Base-by-base conservation (phyloP, 768 basidiomycete genomes). In the Leccinum broughii region DNA sequence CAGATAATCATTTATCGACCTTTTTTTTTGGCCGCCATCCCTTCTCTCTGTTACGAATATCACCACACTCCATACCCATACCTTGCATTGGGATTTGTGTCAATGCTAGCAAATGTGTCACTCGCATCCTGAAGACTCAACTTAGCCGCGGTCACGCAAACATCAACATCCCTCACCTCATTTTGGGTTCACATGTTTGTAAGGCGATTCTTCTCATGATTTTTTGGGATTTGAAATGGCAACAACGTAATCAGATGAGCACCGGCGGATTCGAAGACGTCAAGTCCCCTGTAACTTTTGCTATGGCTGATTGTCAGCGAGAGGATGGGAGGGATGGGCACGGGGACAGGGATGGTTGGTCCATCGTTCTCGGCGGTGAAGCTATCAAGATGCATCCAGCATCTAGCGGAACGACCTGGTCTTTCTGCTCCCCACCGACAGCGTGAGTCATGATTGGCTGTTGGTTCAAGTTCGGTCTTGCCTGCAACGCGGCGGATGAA, bases 1-100 rank as follows among this genome's bases (percentile, higher is more conserved):
- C 81, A 84, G 69, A 88, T 92, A 69, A 75, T 89, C 55, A 80
- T 92, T 34, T 85, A 89, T 68, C 83, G 90, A 32, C 85, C 87
- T 2, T 89, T 89, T 72, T 89, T 28, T 28, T 28, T 28, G 7
- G 44, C 81, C 80, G 17, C 69, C 76, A 6, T 77, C 77, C 20
- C 59, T 75, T 30, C 65, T 70, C 44, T 71, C 68, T 13, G 64
- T 64, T 46, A 46, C 56, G 14, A 62, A 64, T 57, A 60, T 67
- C 17, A 57, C 66, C 17, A n/a, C 70, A 66, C 62, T 61, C 67
- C 41, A 73, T 70, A 72, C 75, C 66, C 32, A 80, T 78, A 54
- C 86, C 80, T 15, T 84, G 84, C 44, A 76, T 86, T 44, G 79
- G 78, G 15, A 79, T 83, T 49, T 87, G 88, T 68, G 77, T 81